Evolutionary conservation across 495 filamentous ascomycete species (phyloP).

Genomic region (Glarea lozoyensis): DNA sequence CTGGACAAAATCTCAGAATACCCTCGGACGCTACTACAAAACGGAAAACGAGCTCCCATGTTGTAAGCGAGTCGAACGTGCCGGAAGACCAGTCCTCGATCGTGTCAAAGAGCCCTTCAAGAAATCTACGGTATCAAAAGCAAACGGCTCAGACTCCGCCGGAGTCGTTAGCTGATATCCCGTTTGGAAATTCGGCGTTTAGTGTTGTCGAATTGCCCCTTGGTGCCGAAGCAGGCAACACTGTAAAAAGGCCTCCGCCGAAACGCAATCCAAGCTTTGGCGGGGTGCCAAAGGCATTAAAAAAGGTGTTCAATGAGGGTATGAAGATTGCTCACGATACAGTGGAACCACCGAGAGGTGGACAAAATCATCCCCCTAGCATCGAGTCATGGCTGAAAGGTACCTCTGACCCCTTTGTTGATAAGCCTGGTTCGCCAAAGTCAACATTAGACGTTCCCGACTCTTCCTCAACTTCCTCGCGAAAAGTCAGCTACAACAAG

Average conservation of each 20-base stretch:
- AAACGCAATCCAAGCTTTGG: conserved; percentile 18
- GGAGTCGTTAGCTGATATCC: conserved; percentile 43
- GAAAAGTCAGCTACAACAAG: conserved; percentile 7
- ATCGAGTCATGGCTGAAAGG: conserved; percentile 72
- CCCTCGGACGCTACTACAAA: conserved; percentile 2
- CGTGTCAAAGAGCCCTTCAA: conserved; percentile 11
- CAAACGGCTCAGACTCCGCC: conserved; percentile 13
- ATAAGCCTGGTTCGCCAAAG: conserved; percentile 34
- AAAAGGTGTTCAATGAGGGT: conserved; percentile 43
- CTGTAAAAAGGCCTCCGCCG: conserved; percentile 10
- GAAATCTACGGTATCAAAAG: conserved; percentile 8
- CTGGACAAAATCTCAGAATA: conserved; percentile 9
- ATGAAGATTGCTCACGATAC: conserved; percentile 46
- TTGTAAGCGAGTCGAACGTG: background rate
- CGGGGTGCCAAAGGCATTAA: conserved; percentile 41
- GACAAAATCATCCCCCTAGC: conserved; percentile 40
- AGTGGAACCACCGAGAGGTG: conserved; percentile 38
- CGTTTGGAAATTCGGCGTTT: conserved; percentile 48
- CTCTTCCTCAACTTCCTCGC: background rate
- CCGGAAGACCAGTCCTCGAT: conserved; percentile 10
- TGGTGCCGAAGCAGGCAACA: conserved; percentile 31
- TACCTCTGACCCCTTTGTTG: conserved; percentile 65
- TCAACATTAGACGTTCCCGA: conserved; percentile 11
- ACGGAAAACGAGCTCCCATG: conserved; percentile 6
- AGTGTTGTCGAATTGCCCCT: conserved; percentile 43